Evolutionary conservation across 2,329 filamentous ascomycete species (phyloP), one percentile per base, ranked within the genome.

Genomic region (Colletotrichum sp.): DNA sequence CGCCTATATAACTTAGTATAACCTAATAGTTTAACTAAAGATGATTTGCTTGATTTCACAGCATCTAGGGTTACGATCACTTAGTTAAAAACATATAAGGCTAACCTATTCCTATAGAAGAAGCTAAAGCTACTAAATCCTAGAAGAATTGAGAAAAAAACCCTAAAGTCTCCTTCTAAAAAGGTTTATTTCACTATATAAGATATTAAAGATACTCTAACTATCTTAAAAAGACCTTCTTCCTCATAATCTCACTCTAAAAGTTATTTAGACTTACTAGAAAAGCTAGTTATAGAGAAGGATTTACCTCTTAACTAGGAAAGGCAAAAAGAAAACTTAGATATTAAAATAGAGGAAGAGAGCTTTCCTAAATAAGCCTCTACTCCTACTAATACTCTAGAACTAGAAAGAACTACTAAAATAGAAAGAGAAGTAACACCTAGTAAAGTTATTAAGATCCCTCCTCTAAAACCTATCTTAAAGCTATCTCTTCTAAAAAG

Each of bases 121-220:
- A 57, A 57, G 15, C 6, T 57, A 27, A 25, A 57, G 11, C 6
- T 57, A 13, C 0, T 57, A 57, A 57, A 57, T 1, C 3, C 8
- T 57, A 57, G 1, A 6, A 57, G 16, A 27, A 6, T 57, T 57
- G 27, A 57, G 3, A 57, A 25, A 0, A 57, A 25, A 57, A 2
- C 1, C 3, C 2, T 57, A 57, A 27, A 57, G 0, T 9, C 1
- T 57, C 5, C 1, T 25, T 27, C 0, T 57, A 27, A 57, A 0
- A 57, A 57, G 2, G 22, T 57, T 0, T 57, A 57, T 57, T 57
- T 57, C 8, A 57, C 11, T 57, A 57, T 57, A 57, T 57, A 57
- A 57, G 1, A 57, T 57, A 57, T 57, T 57, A 57, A 57, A 16
- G 0, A 57, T 15, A 57, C 1, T 22, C 7, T 57, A 57, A 57